A percentile compares a stretch with the other conserved stretches of the same genome.
Evolutionary conservation across 2,329 filamentous ascomycete species (phyloP).

Genomic region (Trichoderma endophyticum): DNA sequence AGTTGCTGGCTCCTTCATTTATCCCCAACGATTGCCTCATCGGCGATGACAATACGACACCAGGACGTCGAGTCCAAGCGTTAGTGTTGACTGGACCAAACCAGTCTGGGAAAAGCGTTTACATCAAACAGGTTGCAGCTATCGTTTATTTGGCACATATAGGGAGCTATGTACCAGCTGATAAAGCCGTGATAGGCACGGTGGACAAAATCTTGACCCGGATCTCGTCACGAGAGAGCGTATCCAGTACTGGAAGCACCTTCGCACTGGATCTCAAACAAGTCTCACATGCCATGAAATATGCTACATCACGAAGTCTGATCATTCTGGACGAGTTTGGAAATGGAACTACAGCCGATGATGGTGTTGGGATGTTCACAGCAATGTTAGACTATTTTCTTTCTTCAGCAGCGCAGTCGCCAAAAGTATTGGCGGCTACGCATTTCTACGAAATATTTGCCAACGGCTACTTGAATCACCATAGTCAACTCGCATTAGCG

Average conservation of each 20-base stretch:
- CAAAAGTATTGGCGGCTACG: slow-evolving; percentile 59
- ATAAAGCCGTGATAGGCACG: slow-evolving; percentile 71
- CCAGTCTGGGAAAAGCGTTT: slow-evolving; percentile 94
- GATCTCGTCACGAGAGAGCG: slow-evolving; percentile 69
- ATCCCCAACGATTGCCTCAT: slow-evolving; percentile 77
- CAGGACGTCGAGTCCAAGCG: slow-evolving; percentile 47
- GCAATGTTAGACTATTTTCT: slow-evolving; percentile 58
- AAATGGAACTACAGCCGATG: slow-evolving; percentile 58
- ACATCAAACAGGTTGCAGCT: slow-evolving; percentile 87
- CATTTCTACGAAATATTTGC: slow-evolving; percentile 74
- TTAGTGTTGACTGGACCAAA: slow-evolving; percentile 89
- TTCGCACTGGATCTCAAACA: slow-evolving; percentile 83
- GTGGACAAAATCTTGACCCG: slow-evolving; percentile 92
- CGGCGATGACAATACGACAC: slow-evolving; percentile 48
- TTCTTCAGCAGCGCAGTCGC: slow-evolving; percentile 42
- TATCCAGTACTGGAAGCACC: slow-evolving; percentile 57
- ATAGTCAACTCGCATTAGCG: slow-evolving; percentile 53
- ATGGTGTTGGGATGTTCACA: slow-evolving; percentile 57
- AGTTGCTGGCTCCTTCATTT: slow-evolving; percentile 75
- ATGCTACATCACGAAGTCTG: slow-evolving; percentile 73
- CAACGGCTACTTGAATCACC: slow-evolving; percentile 51
- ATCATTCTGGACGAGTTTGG: slow-evolving; percentile 92
- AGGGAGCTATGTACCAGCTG: slow-evolving; percentile 86
- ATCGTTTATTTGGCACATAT: slow-evolving; percentile 92
- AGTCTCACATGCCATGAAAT: slow-evolving; percentile 69